Base-by-base conservation (phyloP, 2,329 filamentous ascomycete species). In the Dactylellina drechsleri region DNA sequence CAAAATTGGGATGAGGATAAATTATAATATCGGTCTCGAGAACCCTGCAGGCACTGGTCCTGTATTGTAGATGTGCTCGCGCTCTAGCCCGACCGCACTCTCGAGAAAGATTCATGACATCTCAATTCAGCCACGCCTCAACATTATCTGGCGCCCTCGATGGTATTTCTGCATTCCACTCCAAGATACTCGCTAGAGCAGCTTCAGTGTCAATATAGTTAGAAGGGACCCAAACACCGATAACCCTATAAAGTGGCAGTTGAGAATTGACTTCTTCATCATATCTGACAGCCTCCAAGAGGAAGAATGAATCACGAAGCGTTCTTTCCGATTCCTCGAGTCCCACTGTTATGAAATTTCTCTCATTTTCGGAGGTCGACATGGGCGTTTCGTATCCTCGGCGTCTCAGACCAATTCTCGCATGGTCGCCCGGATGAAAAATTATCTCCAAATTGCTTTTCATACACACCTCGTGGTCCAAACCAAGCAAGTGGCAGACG, bases 301-400 rank as follows among this genome's bases (percentile, higher is more conserved):
- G n/a, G 26, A 54, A 28, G 28, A 12, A 26, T 28, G 50, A 31
- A 31, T 54, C 50, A n/a, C 20, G 18, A 28, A 54, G 23, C 12
- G 50, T 54, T 31, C 50, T 54, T 54, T 54, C 50, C 7, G 50
- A 54, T 15, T 15, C 20, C n/a, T 54, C 50, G 28, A 54, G 50
- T 20, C 50, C 50, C 8, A 54, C 50, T n/a, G 23, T 31, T 12
- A 54, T 15, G n/a, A 54, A 54, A 3, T 31, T 12, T 28, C 28
- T 26, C 23, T 2, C 23, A 12, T 26, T 31, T 31, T 54, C 50
- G 8, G 12, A 26, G 10, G 1, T 13, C 16, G 10, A 8, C 4
- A 8, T 26, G 10, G 6, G 4, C 10, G 2, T 5, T 20, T 52
- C 20, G 20, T 18, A 52, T n/a, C 31, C 50, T 2, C 50, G 50